A percentile compares a stretch with the other conserved stretches of the same genome.
Evolutionary conservation across 2,329 filamentous ascomycete species (phyloP).

Genomic region (Pezicula radicicola): DNA sequence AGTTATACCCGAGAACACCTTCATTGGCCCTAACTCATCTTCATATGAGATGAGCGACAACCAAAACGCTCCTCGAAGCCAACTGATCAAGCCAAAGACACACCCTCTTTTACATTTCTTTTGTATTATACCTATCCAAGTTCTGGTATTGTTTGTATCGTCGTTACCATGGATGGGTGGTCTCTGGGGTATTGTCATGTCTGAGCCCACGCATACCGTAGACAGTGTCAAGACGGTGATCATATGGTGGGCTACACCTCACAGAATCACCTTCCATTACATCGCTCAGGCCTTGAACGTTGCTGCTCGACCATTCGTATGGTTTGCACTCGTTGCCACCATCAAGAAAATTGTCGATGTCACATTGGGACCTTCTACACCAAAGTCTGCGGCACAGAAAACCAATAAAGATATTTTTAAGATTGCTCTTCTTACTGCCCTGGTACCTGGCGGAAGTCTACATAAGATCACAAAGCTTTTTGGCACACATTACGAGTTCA

Average conservation of each 20-base stretch:
- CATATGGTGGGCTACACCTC: conserved; percentile 45
- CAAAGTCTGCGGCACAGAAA: conserved; percentile 27
- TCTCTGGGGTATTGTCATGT: conserved; percentile 41
- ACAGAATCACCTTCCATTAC: conserved; percentile 48
- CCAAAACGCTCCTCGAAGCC: conserved; percentile 43
- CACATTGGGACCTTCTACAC: conserved; percentile 34
- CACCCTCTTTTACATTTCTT: conserved; percentile 43
- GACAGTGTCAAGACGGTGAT: conserved; percentile 40
- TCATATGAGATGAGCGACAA: conserved; percentile 51
- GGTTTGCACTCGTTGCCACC: conserved; percentile 27
- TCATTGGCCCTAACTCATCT: conserved; percentile 54
- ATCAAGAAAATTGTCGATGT: conserved; percentile 39
- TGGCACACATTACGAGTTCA: conserved; percentile 53
- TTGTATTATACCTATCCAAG: conserved; percentile 38
- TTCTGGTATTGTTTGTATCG: conserved; percentile 38
- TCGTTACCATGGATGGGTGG: conserved; percentile 43
- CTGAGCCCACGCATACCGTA: conserved; percentile 28
- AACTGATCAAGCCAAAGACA: conserved; percentile 36
- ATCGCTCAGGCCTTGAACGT: conserved; percentile 39
- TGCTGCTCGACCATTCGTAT: conserved; percentile 8
- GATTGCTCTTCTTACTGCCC: conserved; percentile 37
- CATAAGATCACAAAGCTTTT: conserved; percentile 48
- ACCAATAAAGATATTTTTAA: conserved; percentile 41
- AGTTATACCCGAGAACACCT: conserved; percentile 42
- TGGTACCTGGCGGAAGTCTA: conserved; percentile 41